Base-by-base conservation (phyloP, 2,329 filamentous ascomycete species). In the Didymella exigua region DNA sequence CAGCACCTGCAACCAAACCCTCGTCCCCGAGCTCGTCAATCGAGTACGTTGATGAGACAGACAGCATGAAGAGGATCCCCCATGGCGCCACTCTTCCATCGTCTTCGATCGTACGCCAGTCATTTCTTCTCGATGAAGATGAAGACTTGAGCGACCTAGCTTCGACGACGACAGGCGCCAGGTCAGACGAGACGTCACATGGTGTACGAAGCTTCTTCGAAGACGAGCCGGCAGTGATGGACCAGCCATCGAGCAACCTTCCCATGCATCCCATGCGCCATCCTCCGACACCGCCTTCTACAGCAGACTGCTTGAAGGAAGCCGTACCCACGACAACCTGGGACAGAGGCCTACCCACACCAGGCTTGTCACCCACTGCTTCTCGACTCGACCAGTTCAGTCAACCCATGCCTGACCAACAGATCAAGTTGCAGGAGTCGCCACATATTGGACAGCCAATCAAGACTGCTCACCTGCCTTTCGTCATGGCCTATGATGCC, bases 401-500 rank as follows among this genome's bases (percentile, higher is more conserved):
- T 31, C 66, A 66, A 31, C 66, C 69, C 23, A 56, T 64, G 4
- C 63, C 67, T 36, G 67, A 63, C 8, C 59, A 61, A 18, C 37
- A 48, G 33, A 58, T 30, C 40, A 65, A 62, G 16, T 44, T 66
- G 34, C 66, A 71, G 37, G 60, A 63, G 14, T 59, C 49, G 14
- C 58, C 66, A 2, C 63, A 64, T 23, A 66, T 71, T 23, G 49
- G 65, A 18, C 61, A 65, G 31, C 63, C 63, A 47, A 29, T 40
- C 41, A 21, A 44, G 44, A 41, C 61, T 45, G 40, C 67, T 13
- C 90, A 95, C 72, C 75, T 93, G 30, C 90, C 90, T 0, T 95
- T 95, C 72, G 87, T 92, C 51, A 79, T 95, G 21, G 89, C 89
- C 0, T 93, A 92, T 63, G 89, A 92, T 66, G 91, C 90, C 5